Percentiles rank a stretch among this genome's conserved stretches.
Evolutionary conservation across 257 asterid species (phyloP).

Genomic region (Penstemon barbatus): DNA sequence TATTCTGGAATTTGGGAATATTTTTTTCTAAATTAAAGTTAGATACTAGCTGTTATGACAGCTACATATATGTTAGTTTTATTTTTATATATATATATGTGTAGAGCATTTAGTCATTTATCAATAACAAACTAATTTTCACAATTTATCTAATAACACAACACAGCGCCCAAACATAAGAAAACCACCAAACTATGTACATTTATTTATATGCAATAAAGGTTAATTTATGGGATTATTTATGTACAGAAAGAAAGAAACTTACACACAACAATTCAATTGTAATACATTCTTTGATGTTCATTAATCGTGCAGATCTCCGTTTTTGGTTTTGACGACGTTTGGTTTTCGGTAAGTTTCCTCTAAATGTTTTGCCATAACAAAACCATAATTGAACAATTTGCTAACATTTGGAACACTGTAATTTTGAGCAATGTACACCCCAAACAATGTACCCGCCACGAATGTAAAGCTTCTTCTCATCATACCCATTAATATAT

Average conservation of each 20-base stretch:
- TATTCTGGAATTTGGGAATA: too few relatives aligned
- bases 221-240: background rate
- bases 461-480: conserved; percentile 35
- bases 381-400: conserved; percentile 22
- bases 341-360: conserved; percentile 33
- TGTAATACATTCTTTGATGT: background rate
- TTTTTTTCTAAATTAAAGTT: too few relatives aligned
- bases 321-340: background rate
- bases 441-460: conserved; percentile 40
- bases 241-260: background rate
- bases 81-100: too few relatives aligned
- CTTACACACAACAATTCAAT: background rate
- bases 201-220: too few relatives aligned
- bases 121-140: too few relatives aligned
- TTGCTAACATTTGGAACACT: conserved; percentile 34
- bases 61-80: too few relatives aligned
- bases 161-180: too few relatives aligned
- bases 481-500: conserved; percentile 28
- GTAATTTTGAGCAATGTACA: conserved; percentile 44
- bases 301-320: conserved; percentile 27
- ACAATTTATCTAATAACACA: too few relatives aligned
- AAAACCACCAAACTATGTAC: too few relatives aligned
- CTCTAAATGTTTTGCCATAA: conserved; percentile 32
- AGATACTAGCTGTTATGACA: too few relatives aligned
- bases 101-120: too few relatives aligned